A percentile compares a stretch with the other conserved stretches of the same genome.
Conservation (phyloP, 306 rosid species). For the Prunus salicina region DNA sequence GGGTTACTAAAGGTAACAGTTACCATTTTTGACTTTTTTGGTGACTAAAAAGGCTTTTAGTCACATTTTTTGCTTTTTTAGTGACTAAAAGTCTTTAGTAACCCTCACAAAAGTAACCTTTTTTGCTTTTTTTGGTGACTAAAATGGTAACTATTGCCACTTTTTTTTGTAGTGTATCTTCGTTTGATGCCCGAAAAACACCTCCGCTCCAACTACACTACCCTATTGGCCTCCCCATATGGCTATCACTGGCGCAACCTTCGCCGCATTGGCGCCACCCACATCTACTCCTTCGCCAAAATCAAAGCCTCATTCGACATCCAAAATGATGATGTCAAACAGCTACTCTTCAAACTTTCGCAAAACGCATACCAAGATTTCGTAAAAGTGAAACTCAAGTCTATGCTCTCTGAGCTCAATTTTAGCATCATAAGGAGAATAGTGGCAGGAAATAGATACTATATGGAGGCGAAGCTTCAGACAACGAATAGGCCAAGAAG, state of each 20-base stretch:
- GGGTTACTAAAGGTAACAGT: too few relatives aligned
- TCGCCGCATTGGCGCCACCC: neutral
- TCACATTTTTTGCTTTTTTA: too few relatives aligned
- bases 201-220: slow-evolving; percentile 14
- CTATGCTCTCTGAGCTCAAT: slow-evolving; percentile 2
- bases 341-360: slow-evolving; percentile 5
- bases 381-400: slow-evolving; percentile 7
- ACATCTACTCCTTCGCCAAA: neutral
- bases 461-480: neutral
- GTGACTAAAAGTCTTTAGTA: too few relatives aligned
- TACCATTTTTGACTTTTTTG: too few relatives aligned
- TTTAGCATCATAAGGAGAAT: slow-evolving; percentile 17
- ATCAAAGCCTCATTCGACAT: neutral
- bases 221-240: neutral
- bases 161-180: too few relatives aligned
- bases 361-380: neutral
- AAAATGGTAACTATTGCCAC: too few relatives aligned
- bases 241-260: slow-evolving; percentile 15
- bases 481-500: neutral
- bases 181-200: slow-evolving; percentile 1
- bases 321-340: slow-evolving; percentile 5
- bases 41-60: too few relatives aligned
- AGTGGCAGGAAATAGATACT: slow-evolving; percentile 18
- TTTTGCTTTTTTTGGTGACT: too few relatives aligned
- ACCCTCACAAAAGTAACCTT: too few relatives aligned